phyloP scores from a whole-genome alignment of 495 filamentous ascomycete genomes.

The Xylaria acuta region DNA sequence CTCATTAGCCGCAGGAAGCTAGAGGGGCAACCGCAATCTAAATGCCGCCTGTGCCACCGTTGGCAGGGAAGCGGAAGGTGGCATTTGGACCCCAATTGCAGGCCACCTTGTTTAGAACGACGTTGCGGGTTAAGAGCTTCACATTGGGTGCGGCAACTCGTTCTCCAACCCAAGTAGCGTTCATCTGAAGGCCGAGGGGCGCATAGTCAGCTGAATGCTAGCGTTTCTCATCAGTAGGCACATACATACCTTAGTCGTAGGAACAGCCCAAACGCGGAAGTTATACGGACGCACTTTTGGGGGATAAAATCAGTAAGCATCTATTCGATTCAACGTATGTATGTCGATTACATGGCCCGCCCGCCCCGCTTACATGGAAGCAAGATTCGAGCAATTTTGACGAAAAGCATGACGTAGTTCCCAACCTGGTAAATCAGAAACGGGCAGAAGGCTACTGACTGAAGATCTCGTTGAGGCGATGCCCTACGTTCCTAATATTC shows the following conservation, averaged over 20 bases:
- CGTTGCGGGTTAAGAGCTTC: constrained; percentile 90
- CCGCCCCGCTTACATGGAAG: too few species aligned
- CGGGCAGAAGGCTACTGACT: constrained; percentile 55
- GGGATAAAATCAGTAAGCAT: not conserved
- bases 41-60: constrained; percentile 92
- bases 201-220: not conserved
- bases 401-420: not conserved
- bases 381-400: too few species aligned
- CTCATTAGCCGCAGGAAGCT: constrained; percentile 59
- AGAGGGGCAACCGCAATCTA: constrained; percentile 98
- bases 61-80: constrained; percentile 94
- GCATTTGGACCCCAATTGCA: constrained; percentile 97
- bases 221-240: not conserved
- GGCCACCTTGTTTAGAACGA: constrained; percentile 90
- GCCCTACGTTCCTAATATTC: constrained; percentile 89
- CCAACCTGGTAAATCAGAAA: not conserved
- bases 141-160: constrained; percentile 93
- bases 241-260: constrained; percentile 81
- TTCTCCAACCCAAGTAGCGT: constrained; percentile 96
- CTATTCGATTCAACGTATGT: not conserved
- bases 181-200: constrained; percentile 81
- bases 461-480: constrained; percentile 88
- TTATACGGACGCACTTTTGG: constrained; percentile 83
- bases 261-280: constrained; percentile 98
- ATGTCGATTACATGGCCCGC: too few species aligned